Conservation (phyloP, 768 basidiomycete genomes). For the Gymnopilus dilepis region DNA sequence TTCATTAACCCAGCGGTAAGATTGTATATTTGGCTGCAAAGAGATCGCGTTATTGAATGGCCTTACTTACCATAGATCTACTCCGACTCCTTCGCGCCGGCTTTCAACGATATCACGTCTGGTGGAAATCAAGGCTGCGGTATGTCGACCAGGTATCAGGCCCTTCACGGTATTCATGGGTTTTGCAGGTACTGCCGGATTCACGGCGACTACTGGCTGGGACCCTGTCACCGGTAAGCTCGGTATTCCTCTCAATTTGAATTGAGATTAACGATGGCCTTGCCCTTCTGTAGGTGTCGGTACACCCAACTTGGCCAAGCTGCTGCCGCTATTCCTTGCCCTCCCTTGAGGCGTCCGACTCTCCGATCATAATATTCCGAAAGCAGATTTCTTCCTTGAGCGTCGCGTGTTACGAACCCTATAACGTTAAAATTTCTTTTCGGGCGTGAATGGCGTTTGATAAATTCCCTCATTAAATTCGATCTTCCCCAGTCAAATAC, state of each 20-base stretch:
- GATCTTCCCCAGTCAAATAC: background rate
- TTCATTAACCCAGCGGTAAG: constrained; percentile 52
- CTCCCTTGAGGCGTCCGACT: constrained; percentile 32
- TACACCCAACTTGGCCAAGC: constrained; percentile 38
- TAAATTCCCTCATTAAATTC: background rate
- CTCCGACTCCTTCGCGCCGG: constrained; percentile 16
- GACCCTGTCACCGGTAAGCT: constrained; percentile 46
- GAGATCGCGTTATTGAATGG: background rate
- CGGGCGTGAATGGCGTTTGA: background rate
- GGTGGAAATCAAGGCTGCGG: constrained; percentile 30
- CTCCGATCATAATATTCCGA: background rate
- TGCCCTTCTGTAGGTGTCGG: constrained; percentile 35
- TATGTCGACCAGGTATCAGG: background rate
- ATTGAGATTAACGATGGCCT: background rate
- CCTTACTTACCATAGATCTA: constrained; percentile 21
- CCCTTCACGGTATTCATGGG: background rate
- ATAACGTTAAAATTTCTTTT: background rate
- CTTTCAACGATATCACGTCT: constrained; percentile 29
- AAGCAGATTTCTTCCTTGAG: background rate
- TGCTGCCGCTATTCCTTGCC: constrained; percentile 38
- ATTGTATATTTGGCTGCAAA: background rate
- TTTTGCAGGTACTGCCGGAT: constrained; percentile 36
- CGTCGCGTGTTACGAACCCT: background rate
- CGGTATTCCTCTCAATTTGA: background rate
- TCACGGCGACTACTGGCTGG: constrained; percentile 44